Percentiles rank a stretch among this genome's conserved stretches.
These are phyloP conservation scores for Karstenula rhodostoma DNA, from an alignment of 2,329 filamentous ascomycete genomes.

Conservation along the genomic window DNA sequence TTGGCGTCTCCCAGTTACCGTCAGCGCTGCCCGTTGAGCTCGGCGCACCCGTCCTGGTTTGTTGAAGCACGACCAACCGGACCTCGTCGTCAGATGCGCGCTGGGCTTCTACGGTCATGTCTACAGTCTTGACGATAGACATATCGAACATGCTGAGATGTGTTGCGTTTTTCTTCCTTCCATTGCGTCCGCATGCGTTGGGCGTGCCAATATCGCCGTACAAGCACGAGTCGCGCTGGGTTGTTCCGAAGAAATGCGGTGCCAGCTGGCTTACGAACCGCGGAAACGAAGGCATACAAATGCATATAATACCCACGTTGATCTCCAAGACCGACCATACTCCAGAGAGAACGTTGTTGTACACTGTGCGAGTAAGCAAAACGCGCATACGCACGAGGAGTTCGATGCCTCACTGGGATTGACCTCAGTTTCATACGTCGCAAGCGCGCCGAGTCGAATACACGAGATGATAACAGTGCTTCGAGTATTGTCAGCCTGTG, in stretches of 20 bases:
- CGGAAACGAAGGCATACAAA: slow-evolving; percentile 26
- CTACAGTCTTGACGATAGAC: background rate
- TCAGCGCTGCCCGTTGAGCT: background rate
- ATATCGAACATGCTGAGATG: background rate
- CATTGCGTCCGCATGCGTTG: background rate
- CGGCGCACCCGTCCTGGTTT: background rate
- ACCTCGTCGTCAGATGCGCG: background rate
- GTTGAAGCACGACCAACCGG: background rate
- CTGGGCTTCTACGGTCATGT: background rate
- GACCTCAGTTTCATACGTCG: slow-evolving; percentile 49
- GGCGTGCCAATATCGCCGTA: background rate
- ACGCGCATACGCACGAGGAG: background rate
- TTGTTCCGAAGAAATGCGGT: slow-evolving; percentile 28
- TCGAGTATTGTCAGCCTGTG: background rate
- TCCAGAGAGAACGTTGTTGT: slow-evolving; percentile 36
- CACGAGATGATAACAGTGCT: slow-evolving; percentile 49
- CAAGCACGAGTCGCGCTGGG: background rate
- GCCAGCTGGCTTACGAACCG: slow-evolving; percentile 38
- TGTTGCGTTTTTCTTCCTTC: background rate
- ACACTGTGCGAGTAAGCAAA: slow-evolving; percentile 14
- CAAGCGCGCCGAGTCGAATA: slow-evolving; percentile 50
- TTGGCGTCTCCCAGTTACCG: background rate
- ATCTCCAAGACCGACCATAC: slow-evolving; percentile 25
- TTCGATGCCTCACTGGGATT: slow-evolving; percentile 35
- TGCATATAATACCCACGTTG: slow-evolving; percentile 28